These are phyloP conservation scores for Trichosanthes cucumerina DNA, from an alignment of 306 rosid genomes.

Conservation along the genomic window DNA sequence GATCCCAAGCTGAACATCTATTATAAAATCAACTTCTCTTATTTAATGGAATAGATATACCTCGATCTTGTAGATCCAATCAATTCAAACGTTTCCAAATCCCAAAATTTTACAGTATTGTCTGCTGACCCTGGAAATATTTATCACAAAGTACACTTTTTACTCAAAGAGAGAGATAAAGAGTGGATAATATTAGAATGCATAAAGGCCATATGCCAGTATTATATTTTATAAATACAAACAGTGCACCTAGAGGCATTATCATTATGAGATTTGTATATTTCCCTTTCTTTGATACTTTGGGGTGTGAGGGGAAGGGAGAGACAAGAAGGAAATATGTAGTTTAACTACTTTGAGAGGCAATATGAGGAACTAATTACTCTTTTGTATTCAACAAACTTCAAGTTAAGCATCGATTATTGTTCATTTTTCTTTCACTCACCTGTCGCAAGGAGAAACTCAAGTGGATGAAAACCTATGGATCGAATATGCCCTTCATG, in stretches of 20 bases:
- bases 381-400: not conserved
- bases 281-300: not conserved
- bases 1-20: constrained; percentile 22
- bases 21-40: not conserved
- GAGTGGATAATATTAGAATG: constrained; percentile 5
- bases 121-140: constrained; percentile 78
- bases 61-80: constrained; percentile 97
- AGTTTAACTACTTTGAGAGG: not conserved
- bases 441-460: constrained; percentile 96
- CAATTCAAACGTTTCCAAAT: constrained; percentile 91
- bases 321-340: not conserved
- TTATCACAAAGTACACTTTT: constrained; percentile 7
- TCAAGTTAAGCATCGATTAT: not conserved
- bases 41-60: constrained; percentile 23
- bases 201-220: not conserved
- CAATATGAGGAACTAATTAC: not conserved
- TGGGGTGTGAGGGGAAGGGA: not conserved
- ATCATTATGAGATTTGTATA: not conserved
- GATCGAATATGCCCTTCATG: constrained; percentile 85
- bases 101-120: constrained; percentile 96
- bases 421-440: constrained; percentile 13
- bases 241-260: not conserved
- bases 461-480: constrained; percentile 87
- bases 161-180: not conserved
- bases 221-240: not conserved